These are phyloP conservation scores for Phoma herbarum DNA, from an alignment of 2,329 filamentous ascomycete species.

Conservation along the genomic window DNA sequence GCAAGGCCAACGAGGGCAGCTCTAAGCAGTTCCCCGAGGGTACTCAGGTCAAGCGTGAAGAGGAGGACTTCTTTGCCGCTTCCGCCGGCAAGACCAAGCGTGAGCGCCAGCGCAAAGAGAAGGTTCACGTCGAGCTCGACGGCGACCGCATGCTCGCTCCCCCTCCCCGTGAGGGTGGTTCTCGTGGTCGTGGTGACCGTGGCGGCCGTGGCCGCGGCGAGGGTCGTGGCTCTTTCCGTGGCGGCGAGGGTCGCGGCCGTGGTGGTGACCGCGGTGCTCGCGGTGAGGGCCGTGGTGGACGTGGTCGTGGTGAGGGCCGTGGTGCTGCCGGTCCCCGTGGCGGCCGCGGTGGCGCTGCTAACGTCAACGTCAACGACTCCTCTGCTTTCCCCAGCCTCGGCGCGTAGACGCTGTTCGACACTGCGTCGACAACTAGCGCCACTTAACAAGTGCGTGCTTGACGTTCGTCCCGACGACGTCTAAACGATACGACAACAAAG, in stretches of 20 bases:
- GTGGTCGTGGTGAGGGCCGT: constrained; percentile 52
- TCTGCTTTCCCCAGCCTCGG: constrained; percentile 64
- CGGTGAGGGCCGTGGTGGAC: constrained; percentile 59
- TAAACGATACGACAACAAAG: constrained; percentile 25
- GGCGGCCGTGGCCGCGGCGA: constrained; percentile 61
- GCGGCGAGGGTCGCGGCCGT: constrained; percentile 62
- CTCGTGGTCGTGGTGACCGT: constrained; percentile 61
- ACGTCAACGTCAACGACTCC: constrained; percentile 58
- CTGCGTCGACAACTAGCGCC: constrained; percentile 32
- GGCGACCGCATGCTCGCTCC: constrained; percentile 63
- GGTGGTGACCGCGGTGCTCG: constrained; percentile 59
- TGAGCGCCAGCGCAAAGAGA: constrained; percentile 90
- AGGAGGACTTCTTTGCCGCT: constrained; percentile 78
- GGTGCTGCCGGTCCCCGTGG: constrained; percentile 11
- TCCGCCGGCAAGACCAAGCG: constrained; percentile 78
- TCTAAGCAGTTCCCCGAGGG: constrained; percentile 95
- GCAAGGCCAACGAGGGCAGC: constrained; percentile 91
- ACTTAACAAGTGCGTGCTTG: constrained; percentile 26
- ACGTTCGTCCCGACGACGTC: constrained; percentile 23
- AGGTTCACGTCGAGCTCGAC: constrained; percentile 89
- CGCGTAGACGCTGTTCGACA: constrained; percentile 46
- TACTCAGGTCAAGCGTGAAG: constrained; percentile 66
- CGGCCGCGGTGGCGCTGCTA: constrained; percentile 24
- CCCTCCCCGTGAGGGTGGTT: constrained; percentile 62
- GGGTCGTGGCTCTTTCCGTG: constrained; percentile 59